Percentiles rank a stretch among this genome's conserved stretches.
Conservation (phyloP, 805 yeast genomes). For the Blastobotrys terrestris region DNA sequence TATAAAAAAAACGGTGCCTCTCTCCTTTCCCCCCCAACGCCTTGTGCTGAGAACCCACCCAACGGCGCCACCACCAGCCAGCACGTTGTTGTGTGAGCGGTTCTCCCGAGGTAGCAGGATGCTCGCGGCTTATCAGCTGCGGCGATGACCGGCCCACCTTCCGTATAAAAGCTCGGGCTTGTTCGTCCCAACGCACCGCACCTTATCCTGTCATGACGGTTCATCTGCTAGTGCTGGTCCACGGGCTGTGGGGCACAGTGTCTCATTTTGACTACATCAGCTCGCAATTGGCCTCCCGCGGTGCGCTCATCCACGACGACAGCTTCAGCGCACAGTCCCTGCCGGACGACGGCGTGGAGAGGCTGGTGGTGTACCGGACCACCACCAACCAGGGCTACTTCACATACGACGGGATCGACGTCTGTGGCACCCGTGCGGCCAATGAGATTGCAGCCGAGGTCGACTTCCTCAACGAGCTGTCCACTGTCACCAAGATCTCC, state of each 20-base stretch:
- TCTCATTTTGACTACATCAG: slow-evolving; percentile 60
- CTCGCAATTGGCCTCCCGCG: slow-evolving; percentile 36
- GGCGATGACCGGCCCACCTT: not conserved
- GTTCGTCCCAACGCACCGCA: not conserved
- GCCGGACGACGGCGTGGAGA: slow-evolving; percentile 2
- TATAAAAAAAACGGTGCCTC: too few species aligned
- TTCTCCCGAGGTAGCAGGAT: too few species aligned
- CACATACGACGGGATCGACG: slow-evolving; percentile 83
- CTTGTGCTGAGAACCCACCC: too few species aligned
- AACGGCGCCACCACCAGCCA: too few species aligned
- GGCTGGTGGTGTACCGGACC: slow-evolving; percentile 41
- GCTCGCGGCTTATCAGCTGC: too few species aligned
- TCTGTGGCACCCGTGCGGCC: slow-evolving; percentile 71
- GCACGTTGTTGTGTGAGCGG: too few species aligned
- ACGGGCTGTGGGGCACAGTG: slow-evolving; percentile 73
- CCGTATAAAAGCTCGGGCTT: not conserved
- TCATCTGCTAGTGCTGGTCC: slow-evolving; percentile 60
- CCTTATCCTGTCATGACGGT: slow-evolving; percentile 9
- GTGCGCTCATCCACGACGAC: slow-evolving; percentile 20
- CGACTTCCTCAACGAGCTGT: slow-evolving; percentile 17
- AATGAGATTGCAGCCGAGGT: slow-evolving; percentile 52
- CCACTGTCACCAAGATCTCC: slow-evolving; percentile 57
- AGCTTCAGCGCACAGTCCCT: not conserved
- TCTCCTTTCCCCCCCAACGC: too few species aligned
- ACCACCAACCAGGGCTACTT: slow-evolving; percentile 62